Evolutionary conservation across 208 protist genomes (phyloP).

Genomic region (Leishmania arabica): DNA sequence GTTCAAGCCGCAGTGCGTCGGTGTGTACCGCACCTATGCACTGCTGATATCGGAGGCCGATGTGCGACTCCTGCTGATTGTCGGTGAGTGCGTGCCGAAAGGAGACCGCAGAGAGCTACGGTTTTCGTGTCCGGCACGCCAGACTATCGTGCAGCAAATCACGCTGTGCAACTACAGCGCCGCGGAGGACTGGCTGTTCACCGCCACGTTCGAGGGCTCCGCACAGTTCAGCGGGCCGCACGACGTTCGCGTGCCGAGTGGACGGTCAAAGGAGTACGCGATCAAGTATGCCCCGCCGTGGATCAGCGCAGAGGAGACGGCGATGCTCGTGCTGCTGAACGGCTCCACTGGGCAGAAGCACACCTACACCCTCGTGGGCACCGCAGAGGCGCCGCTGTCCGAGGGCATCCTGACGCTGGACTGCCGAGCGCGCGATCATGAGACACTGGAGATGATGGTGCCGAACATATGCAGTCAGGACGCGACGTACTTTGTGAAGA

Average conservation of each 20-base stretch:
- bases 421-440: conserved; percentile 78
- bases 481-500: conserved; percentile 78
- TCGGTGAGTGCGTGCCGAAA: conserved; percentile 75
- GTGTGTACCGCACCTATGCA: conserved; percentile 79
- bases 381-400: conserved; percentile 87
- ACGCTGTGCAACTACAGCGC: conserved; percentile 80
- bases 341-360: conserved; percentile 80
- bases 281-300: conserved; percentile 88
- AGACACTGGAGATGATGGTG: conserved; percentile 58
- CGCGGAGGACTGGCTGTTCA: conserved; percentile 85
- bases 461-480: conserved; percentile 77
- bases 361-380: conserved; percentile 84
- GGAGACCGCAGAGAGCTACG: conserved; percentile 79
- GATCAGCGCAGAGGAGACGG: conserved; percentile 59
- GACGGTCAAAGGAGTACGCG: conserved; percentile 76
- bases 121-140: conserved; percentile 87
- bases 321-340: conserved; percentile 87
- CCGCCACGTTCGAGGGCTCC: conserved; percentile 72
- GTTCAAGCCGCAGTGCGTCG: conserved; percentile 86
- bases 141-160: conserved; percentile 91
- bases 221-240: conserved; percentile 77
- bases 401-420: conserved; percentile 83
- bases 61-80: conserved; percentile 83
- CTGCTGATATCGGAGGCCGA: conserved; percentile 86
- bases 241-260: conserved; percentile 79